Conservation (phyloP, 345 rosid species). For the Moricandia moricandioides region DNA sequence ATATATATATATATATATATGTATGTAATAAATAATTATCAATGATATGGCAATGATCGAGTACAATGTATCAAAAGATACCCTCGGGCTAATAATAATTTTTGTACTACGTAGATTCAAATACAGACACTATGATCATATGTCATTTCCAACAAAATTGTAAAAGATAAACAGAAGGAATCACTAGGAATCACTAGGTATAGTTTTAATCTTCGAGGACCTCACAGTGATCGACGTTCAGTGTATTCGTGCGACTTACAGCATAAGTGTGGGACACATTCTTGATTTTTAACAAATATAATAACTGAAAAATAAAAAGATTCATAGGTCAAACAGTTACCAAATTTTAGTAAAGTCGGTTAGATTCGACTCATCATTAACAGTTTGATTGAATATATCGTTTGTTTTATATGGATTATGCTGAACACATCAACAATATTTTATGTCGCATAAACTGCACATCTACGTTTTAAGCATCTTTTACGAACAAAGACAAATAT, state of each 20-base stretch:
- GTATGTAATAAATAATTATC: background rate
- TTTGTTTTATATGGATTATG: slow-evolving; percentile 13
- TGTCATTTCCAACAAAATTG: slow-evolving; percentile 21
- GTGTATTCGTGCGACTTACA: slow-evolving; percentile 24
- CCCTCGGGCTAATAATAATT: background rate
- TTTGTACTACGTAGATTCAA: background rate
- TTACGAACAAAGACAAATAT: slow-evolving; percentile 17
- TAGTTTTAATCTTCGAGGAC: slow-evolving; percentile 8
- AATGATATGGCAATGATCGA: background rate
- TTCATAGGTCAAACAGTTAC: background rate
- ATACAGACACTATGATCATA: slow-evolving; percentile 25
- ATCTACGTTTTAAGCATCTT: slow-evolving; percentile 29
- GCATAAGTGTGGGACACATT: slow-evolving; percentile 6
- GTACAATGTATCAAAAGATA: background rate
- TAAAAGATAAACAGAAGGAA: slow-evolving; percentile 16
- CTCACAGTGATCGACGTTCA: slow-evolving; percentile 12
- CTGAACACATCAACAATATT: slow-evolving; percentile 24
- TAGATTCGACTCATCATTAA: slow-evolving; percentile 24
- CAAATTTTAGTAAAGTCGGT: slow-evolving; percentile 2
- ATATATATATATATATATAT: no score
- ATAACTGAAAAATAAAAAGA: background rate
- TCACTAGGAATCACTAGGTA: background rate
- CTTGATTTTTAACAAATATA: background rate
- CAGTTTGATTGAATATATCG: slow-evolving; percentile 15
- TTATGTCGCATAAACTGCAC: slow-evolving; percentile 20